Percentiles rank a stretch among this genome's conserved stretches.
These are phyloP conservation scores for Tetradesmus obliquus DNA, from an alignment of 139 green algal genomes.

Conservation along the genomic window DNA sequence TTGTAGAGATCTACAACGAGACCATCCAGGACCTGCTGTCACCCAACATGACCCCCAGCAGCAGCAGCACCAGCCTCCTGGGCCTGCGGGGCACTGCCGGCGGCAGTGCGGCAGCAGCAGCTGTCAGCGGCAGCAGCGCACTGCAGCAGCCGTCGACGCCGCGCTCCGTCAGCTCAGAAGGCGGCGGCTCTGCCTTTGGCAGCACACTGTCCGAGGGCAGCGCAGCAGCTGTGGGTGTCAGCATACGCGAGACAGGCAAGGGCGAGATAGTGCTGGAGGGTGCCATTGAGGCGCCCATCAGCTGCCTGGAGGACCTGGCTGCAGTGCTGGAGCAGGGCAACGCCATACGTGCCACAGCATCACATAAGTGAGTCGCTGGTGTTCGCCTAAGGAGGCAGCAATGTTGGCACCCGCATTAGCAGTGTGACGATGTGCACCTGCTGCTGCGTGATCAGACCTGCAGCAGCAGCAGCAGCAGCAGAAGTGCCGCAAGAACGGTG, in stretches of 20 bases:
- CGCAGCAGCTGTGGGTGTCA: conserved; percentile 20
- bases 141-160: neutral
- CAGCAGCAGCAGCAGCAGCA: neutral
- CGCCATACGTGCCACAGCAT: conserved; percentile 27
- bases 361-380: conserved; percentile 45
- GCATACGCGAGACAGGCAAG: conserved; percentile 50
- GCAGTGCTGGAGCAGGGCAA: conserved; percentile 48
- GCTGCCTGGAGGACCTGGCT: conserved; percentile 26
- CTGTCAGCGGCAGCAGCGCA: neutral
- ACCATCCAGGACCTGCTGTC: conserved; percentile 53
- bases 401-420: neutral
- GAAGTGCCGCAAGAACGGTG: no score
- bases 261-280: conserved; percentile 62
- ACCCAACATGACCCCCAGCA: neutral
- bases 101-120: conserved; percentile 20
- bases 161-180: neutral
- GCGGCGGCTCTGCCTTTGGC: neutral
- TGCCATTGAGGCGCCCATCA: conserved; percentile 50
- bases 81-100: neutral
- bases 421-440: neutral
- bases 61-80: neutral
- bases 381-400: no score
- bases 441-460: neutral
- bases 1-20: conserved; percentile 71
- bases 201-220: neutral